phyloP scores from a whole-genome alignment of 768 basidiomycete species.

The Stropharia rugosoannulata region DNA sequence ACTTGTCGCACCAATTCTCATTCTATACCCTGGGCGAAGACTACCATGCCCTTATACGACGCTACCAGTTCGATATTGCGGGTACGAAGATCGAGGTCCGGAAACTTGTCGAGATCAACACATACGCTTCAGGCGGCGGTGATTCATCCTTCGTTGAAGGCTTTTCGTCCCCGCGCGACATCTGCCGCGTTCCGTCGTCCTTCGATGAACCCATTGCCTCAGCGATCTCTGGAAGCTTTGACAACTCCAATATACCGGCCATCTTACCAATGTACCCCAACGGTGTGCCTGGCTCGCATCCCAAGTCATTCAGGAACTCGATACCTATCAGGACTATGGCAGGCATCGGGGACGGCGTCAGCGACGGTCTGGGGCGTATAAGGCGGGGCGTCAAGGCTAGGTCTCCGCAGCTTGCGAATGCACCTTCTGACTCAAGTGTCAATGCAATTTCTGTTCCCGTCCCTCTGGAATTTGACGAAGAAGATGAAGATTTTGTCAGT shows the following conservation, averaged over 20 bases:
- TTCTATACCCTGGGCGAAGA: slow-evolving; percentile 77
- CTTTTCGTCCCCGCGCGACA: slow-evolving; percentile 37
- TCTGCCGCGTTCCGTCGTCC: slow-evolving; percentile 47
- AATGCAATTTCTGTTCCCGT: slow-evolving; percentile 30
- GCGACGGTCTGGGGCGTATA: slow-evolving; percentile 59
- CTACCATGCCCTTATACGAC: slow-evolving; percentile 75
- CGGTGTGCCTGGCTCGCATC: slow-evolving; percentile 41
- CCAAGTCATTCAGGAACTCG: slow-evolving; percentile 42
- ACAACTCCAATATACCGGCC: slow-evolving; percentile 38
- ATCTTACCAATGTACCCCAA: slow-evolving; percentile 84
- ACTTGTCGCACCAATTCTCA: slow-evolving; percentile 82
- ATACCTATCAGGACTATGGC: slow-evolving; percentile 61
- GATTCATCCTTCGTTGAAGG: slow-evolving; percentile 52
- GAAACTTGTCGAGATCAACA: slow-evolving; percentile 66
- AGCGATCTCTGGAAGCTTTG: slow-evolving; percentile 66
- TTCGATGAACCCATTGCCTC: slow-evolving; percentile 80
- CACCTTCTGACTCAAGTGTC: slow-evolving; percentile 20
- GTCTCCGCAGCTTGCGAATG: slow-evolving; percentile 34
- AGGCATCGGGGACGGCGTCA: slow-evolving; percentile 53
- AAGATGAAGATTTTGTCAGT: slow-evolving; percentile 59
- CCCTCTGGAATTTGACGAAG: slow-evolving; percentile 63
- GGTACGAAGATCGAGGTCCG: slow-evolving; percentile 69
- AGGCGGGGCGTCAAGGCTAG: slow-evolving; percentile 56
- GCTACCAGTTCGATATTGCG: slow-evolving; percentile 56
- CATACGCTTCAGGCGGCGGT: slow-evolving; percentile 32